A percentile compares a stretch with the other conserved stretches of the same genome.
Evolutionary conservation across 164 flowering plant species (phyloP).

Genomic region (Berberis vulgaris): DNA sequence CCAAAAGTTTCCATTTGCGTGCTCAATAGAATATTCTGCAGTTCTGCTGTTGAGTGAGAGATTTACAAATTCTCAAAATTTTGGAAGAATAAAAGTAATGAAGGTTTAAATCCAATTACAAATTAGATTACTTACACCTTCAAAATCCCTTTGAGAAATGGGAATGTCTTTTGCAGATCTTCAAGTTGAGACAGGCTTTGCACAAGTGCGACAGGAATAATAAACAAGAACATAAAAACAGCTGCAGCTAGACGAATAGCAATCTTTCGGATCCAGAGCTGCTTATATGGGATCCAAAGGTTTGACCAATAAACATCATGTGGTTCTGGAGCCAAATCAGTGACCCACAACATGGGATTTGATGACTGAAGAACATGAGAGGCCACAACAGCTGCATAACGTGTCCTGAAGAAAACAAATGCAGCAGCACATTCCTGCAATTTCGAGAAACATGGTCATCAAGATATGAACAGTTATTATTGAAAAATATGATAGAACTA

Average conservation of each 20-base stretch:
- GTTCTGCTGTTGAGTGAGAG: too few relatives aligned
- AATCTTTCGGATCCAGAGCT: slow-evolving; percentile 85
- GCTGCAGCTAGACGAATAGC: slow-evolving; percentile 53
- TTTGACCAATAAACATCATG: slow-evolving; percentile 85
- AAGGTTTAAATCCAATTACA: neutral
- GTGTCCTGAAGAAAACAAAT: slow-evolving; percentile 81
- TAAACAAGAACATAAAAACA: slow-evolving; percentile 62
- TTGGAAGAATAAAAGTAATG: neutral
- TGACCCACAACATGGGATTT: slow-evolving; percentile 95
- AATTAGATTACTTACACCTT: slow-evolving; percentile 39
- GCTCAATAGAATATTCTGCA: too few relatives aligned
- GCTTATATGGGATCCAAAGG: slow-evolving; percentile 67
- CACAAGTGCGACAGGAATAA: slow-evolving; percentile 69
- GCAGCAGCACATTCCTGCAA: slow-evolving; percentile 85
- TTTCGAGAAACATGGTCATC: too few relatives aligned
- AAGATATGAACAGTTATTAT: too few relatives aligned
- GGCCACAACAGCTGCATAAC: slow-evolving; percentile 72
- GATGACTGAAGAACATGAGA: slow-evolving; percentile 68
- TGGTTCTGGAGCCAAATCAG: slow-evolving; percentile 88
- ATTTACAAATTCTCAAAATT: too few relatives aligned
- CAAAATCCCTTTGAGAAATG: slow-evolving; percentile 55
- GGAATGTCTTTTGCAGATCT: slow-evolving; percentile 42
- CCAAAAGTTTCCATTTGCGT: too few relatives aligned
- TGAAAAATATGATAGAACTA: too few relatives aligned
- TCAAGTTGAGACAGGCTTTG: slow-evolving; percentile 77